Conservation (phyloP, 176 grass and related monocot genomes). For the Tuctoria greenei region DNA sequence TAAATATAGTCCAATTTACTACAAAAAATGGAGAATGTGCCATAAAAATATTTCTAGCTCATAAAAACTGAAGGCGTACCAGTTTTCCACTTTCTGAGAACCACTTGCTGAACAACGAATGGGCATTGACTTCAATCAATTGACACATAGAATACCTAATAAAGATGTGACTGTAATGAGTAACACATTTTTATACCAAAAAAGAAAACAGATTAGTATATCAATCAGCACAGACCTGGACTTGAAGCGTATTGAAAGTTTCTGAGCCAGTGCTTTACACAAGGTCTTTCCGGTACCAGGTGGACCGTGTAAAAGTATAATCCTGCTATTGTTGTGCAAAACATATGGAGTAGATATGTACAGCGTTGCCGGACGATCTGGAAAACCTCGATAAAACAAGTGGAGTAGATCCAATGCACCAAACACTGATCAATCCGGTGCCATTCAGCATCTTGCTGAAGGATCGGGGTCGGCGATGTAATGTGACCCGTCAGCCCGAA, state of each 20-base stretch:
- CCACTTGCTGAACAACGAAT: constrained; percentile 99
- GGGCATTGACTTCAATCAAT: constrained; percentile 96
- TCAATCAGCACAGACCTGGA: constrained; percentile 59
- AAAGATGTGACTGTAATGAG: constrained; percentile 30
- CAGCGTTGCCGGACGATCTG: no score
- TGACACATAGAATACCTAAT: constrained; percentile 89
- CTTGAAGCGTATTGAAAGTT: constrained; percentile 91
- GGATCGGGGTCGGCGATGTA: no score
- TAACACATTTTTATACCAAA: constrained; percentile 14
- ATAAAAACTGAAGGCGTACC: constrained; percentile 50
- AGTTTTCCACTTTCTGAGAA: constrained; percentile 99
- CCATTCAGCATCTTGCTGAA: no score
- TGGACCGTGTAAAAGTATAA: constrained; percentile 97
- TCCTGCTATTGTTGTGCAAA: constrained; percentile 52
- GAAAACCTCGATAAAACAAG: no score
- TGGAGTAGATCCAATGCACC: no score
- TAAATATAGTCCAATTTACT: constrained; percentile 23
- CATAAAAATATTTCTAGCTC: neutral
- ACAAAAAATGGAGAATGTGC: neutral
- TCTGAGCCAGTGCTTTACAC: constrained; percentile 98
- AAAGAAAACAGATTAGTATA: constrained; percentile 21
- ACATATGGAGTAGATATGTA: no score
- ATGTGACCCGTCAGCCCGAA: no score
- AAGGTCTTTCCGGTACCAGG: constrained; percentile 99
- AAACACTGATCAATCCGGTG: no score